Evolutionary conservation across 225 moss, liverwort and hornwort species (phyloP).

Genomic region (Bryoerythrophyllum caledonicum): DNA sequence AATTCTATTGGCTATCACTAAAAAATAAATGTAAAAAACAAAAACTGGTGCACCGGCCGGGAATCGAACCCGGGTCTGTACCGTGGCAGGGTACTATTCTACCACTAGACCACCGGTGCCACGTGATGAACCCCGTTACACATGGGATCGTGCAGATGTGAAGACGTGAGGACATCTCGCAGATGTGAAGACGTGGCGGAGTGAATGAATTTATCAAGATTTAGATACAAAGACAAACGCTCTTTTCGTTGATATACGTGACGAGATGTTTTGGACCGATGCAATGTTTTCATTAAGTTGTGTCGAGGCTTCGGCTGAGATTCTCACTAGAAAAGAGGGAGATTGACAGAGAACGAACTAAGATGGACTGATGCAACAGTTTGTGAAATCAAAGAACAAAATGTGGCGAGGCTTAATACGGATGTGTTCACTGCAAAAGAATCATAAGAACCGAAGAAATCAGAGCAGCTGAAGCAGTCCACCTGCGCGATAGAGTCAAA

Average conservation of each 20-base stretch:
- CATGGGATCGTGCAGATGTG: background rate
- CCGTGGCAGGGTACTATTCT: conserved; percentile 29
- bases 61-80: conserved; percentile 21
- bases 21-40: too few relatives aligned
- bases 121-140: too few relatives aligned
- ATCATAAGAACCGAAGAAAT: background rate
- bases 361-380: too few relatives aligned
- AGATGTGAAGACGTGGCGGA: too few relatives aligned
- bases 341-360: background rate
- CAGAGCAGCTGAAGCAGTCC: background rate
- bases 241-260: too few relatives aligned
- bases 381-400: background rate
- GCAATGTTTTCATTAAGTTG: too few relatives aligned
- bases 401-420: background rate
- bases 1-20: too few relatives aligned
- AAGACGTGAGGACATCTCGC: background rate
- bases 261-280: too few relatives aligned
- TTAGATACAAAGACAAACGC: too few relatives aligned
- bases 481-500: background rate
- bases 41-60: background rate
- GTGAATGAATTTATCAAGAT: too few relatives aligned
- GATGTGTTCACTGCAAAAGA: background rate
- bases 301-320: too few relatives aligned
- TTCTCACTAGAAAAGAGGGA: too few relatives aligned
- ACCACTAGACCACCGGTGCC: conserved; percentile 20